Percentiles rank a stretch among this genome's conserved stretches.
Conservation (phyloP, 164 flowering plant genomes). For the Chimonanthus salicifolius region DNA sequence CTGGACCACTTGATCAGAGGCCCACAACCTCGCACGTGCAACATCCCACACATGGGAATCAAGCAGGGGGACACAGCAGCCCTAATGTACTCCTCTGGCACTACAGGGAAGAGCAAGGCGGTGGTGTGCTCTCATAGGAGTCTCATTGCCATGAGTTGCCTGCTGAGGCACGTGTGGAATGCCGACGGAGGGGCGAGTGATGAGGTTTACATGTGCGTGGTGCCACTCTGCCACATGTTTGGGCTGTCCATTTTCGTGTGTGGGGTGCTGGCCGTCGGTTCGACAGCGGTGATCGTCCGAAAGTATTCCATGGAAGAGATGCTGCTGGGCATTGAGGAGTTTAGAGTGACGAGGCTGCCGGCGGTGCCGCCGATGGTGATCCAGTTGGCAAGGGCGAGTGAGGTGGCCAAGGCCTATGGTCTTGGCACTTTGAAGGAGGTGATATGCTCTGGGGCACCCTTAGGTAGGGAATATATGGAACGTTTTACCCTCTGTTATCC, state of each 20-base stretch:
- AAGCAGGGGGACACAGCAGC: conserved; percentile 19
- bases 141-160: conserved; percentile 18
- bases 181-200: conserved; percentile 9
- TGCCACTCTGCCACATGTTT: conserved; percentile 29
- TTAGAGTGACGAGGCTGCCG: conserved; percentile 25
- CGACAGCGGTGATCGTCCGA: conserved; percentile 15
- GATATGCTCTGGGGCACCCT: conserved; percentile 25
- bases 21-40: neutral
- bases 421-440: conserved; percentile 24
- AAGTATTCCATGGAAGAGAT: conserved; percentile 22
- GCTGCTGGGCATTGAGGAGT: conserved; percentile 18
- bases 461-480: conserved; percentile 21
- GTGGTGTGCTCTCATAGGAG: conserved; percentile 24
- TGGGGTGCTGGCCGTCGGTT: conserved; percentile 20
- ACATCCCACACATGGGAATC: neutral
- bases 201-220: conserved; percentile 24
- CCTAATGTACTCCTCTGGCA: conserved; percentile 31
- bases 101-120: conserved; percentile 30
- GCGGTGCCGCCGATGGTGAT: conserved; percentile 29
- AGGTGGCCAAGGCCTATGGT: conserved; percentile 8
- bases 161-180: conserved; percentile 20
- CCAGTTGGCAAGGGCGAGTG: conserved; percentile 18
- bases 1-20: conserved; percentile 6
- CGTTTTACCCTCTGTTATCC: conserved; percentile 19
- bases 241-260: conserved; percentile 25